Conservation (phyloP, 75 land plant genomes). For the Gnetum montanum region DNA sequence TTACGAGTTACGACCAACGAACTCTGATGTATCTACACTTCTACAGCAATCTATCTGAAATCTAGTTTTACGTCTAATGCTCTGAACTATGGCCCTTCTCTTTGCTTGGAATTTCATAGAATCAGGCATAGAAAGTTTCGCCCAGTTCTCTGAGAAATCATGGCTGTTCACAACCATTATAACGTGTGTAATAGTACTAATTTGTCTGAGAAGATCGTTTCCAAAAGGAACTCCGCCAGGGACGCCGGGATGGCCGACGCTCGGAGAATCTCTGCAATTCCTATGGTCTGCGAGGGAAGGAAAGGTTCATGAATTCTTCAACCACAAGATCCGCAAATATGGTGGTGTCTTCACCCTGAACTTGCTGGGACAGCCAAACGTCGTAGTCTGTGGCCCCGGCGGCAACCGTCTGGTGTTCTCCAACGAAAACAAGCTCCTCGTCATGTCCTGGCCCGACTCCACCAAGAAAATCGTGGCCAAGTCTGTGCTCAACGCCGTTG, state of each 20-base stretch:
- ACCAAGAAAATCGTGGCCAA: not conserved
- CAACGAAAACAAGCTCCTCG: conserved; percentile 21
- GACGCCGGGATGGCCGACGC: conserved; percentile 35
- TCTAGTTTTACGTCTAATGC: too few relatives aligned
- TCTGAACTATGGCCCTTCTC: too few relatives aligned
- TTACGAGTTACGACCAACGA: too few relatives aligned
- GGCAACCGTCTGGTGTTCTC: conserved; percentile 26
- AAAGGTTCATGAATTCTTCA: conserved; percentile 19
- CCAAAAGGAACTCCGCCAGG: conserved; percentile 43
- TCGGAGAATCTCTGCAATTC: conserved; percentile 45
- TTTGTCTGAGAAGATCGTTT: too few relatives aligned
- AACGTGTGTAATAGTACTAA: too few relatives aligned
- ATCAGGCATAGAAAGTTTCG: too few relatives aligned
- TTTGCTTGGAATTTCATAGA: too few relatives aligned
- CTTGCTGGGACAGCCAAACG: conserved; percentile 10
- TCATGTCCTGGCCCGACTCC: conserved; percentile 10
- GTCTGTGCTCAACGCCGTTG: not conserved
- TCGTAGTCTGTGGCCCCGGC: conserved; percentile 9
- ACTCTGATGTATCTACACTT: too few relatives aligned
- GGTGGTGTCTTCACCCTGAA: conserved; percentile 19
- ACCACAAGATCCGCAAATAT: conserved; percentile 12
- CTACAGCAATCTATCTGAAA: too few relatives aligned
- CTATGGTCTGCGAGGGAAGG: conserved; percentile 11
- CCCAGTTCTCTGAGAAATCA: too few relatives aligned
- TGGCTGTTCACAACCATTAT: too few relatives aligned